Conservation (phyloP, 331 rosid genomes). For the Malus hybrid region DNA sequence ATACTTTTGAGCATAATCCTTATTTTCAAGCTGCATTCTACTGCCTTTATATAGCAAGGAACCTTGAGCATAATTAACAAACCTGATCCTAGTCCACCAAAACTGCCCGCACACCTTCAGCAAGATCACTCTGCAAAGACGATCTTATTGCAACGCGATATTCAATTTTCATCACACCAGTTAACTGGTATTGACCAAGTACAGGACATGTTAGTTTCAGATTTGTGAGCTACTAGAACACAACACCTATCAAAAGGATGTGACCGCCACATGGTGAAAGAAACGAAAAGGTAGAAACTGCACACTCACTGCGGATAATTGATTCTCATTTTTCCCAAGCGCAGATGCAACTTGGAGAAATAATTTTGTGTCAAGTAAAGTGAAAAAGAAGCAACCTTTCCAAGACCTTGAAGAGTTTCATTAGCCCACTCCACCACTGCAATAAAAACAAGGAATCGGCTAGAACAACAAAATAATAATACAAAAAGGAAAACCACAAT, state of each 20-base stretch:
- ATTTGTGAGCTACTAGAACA: background rate
- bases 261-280: background rate
- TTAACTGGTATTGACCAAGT: constrained; percentile 45
- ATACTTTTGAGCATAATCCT: background rate
- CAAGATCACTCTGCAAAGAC: constrained; percentile 67
- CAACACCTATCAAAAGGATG: background rate
- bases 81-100: constrained; percentile 97
- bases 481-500: background rate
- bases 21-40: background rate
- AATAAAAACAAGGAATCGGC: constrained; percentile 5
- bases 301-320: constrained; percentile 65
- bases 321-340: constrained; percentile 33
- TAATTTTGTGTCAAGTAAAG: constrained; percentile 65
- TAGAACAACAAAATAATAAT: background rate
- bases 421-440: constrained; percentile 86
- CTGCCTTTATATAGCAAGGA: background rate
- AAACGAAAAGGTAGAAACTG: background rate
- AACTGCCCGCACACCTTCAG: constrained; percentile 94
- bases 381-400: constrained; percentile 91
- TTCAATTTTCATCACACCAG: constrained; percentile 79
- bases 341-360: constrained; percentile 85
- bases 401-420: constrained; percentile 87
- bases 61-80: constrained; percentile 2
- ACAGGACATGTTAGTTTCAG: constrained; percentile 4
- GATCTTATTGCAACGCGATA: constrained; percentile 84